Evolutionary conservation across 305 asterid genomes (phyloP).

Genomic region (Fraxinus xanthoxyloides): DNA sequence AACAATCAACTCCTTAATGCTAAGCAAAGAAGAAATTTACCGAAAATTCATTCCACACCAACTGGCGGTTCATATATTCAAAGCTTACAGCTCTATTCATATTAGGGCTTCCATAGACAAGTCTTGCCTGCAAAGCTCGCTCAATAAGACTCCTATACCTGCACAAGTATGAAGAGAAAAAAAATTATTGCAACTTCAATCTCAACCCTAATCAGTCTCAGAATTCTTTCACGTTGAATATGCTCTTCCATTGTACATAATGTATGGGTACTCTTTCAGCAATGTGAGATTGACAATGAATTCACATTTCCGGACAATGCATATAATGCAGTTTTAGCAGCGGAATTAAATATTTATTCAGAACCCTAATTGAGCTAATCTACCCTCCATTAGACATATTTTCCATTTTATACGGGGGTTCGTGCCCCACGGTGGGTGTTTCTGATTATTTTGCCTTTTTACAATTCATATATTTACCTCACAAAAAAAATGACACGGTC

Average conservation of each 20-base stretch:
- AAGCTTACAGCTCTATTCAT: constrained; percentile 97
- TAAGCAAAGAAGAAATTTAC: constrained; percentile 41
- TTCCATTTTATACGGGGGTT: not conserved
- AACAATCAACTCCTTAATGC: not conserved
- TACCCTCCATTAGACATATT: not conserved
- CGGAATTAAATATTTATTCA: not conserved
- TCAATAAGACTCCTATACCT: constrained; percentile 90
- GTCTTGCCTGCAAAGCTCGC: constrained; percentile 78
- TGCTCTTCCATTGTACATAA: not conserved
- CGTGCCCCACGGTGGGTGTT: no score
- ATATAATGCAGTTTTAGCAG: not conserved
- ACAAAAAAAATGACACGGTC: not conserved
- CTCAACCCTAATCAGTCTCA: not conserved
- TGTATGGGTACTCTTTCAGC: not conserved
- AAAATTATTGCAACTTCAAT: not conserved
- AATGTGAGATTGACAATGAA: not conserved
- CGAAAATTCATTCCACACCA: constrained; percentile 97
- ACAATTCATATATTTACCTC: no score
- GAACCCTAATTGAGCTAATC: not conserved
- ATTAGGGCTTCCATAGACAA: constrained; percentile 86
- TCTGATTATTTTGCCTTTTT: no score
- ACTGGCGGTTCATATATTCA: constrained; percentile 94
- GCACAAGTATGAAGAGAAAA: constrained; percentile 23
- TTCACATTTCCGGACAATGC: not conserved
- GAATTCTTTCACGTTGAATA: not conserved